Evolutionary conservation across 495 filamentous ascomycete genomes (phyloP).

Genomic region (Penicillium bialowiezense): DNA sequence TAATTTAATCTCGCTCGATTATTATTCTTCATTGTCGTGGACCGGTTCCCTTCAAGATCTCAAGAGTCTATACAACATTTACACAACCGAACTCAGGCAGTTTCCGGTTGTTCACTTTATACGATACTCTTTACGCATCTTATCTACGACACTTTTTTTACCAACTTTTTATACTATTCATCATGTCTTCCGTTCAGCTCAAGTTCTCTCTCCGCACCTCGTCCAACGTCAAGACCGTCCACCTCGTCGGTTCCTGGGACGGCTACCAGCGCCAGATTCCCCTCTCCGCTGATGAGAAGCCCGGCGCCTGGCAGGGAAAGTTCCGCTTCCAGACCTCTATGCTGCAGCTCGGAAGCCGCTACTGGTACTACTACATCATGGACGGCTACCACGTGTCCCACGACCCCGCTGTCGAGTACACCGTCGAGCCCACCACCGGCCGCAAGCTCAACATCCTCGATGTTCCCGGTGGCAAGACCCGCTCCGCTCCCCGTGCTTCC

Average conservation of each 20-base stretch:
- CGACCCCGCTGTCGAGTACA: slow-evolving; percentile 86
- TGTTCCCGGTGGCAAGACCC: slow-evolving; percentile 49
- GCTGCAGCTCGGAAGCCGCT: slow-evolving; percentile 79
- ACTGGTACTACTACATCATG: slow-evolving; percentile 99
- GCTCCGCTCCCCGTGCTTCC: slow-evolving; percentile 22
- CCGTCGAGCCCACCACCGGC: slow-evolving; percentile 94
- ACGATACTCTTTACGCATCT: slow-evolving; percentile 15
- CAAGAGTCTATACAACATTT: slow-evolving; percentile 9
- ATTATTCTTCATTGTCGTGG: slow-evolving; percentile 28
- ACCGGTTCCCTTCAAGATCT: slow-evolving; percentile 19
- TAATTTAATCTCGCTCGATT: slow-evolving; percentile 61
- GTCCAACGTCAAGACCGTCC: slow-evolving; percentile 94
- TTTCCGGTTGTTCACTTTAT: slow-evolving; percentile 13
- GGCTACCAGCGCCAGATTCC: slow-evolving; percentile 91
- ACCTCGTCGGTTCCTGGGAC: slow-evolving; percentile 98
- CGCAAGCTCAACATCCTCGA: slow-evolving; percentile 84
- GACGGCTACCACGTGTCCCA: slow-evolving; percentile 98
- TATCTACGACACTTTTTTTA: slow-evolving; percentile 24
- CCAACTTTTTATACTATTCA: slow-evolving; percentile 37
- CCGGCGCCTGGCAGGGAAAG: slow-evolving; percentile 87
- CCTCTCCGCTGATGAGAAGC: slow-evolving; percentile 84
- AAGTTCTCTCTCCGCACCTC: slow-evolving; percentile 92
- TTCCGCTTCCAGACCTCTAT: slow-evolving; percentile 89
- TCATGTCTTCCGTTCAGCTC: slow-evolving; percentile 82
- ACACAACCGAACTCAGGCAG: slow-evolving; percentile 21